Base-by-base conservation (phyloP, 2,329 filamentous ascomycete species). In the Cladosporium sphaerospermum region DNA sequence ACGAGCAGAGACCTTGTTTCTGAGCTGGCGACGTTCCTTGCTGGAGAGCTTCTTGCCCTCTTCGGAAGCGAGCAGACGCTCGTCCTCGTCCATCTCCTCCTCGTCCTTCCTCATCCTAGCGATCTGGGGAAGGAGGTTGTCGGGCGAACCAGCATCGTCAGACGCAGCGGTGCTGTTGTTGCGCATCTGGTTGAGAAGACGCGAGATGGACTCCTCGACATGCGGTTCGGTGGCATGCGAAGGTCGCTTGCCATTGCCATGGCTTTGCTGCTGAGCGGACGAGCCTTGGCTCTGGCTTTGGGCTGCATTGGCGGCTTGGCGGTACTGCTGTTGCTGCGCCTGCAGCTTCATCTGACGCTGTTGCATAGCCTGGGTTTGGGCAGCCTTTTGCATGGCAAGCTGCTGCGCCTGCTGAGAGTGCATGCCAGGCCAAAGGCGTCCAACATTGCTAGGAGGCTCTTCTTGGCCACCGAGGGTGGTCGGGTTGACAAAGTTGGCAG, bases 21-120 rank as follows among this genome's bases (percentile, higher is more conserved):
- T 84, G n/a, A 99, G 80, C 72, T 97, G 93, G 61, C 93, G 85
- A 56, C 93, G 85, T 73, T 97, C 91, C 75, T 97, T 97, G 78
- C 89, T 95, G 73, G 85, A 93, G n/a, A 99, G 81, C 77, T 96
- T 96, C 84, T 99, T 99, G 64, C 92, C 93, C 73, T 96, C 92
- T 65, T 99, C 93, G 56, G 90, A 96, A n/a, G 89, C 89, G 45
- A 96, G 78, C 9, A 96, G 78, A 61, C 89, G 82, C 78, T 97
- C 93, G 64, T 97, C 93, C 70, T 96, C 92, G 63, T 99, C 93
- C 92, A 99, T 97, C 50, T 97, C 92, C 57, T 96, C 91, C 64
- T 97, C 91, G 42, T 96, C 90, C 78, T 97, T 97, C 79, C 85
- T 91, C 58, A 81, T 73, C 58, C 85, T 85, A 46, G 85, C 78